Conservation (phyloP, 805 yeast genomes). For the Dipodascopsis uninucleata region DNA sequence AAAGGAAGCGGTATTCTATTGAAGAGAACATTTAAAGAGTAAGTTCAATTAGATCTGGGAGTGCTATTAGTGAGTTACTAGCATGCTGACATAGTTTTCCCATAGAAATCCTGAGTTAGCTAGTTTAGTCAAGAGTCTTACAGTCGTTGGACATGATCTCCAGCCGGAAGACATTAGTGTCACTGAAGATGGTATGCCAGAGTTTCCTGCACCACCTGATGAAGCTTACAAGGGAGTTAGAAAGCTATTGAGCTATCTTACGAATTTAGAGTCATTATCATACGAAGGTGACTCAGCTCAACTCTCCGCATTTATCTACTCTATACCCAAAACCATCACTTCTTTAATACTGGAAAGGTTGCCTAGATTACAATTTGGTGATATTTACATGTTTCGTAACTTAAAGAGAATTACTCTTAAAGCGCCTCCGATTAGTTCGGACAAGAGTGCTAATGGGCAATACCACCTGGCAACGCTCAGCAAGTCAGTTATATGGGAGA, state of each 20-base stretch:
- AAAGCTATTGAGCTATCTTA: constrained; percentile 14
- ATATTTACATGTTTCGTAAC: constrained; percentile 16
- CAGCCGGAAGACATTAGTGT: constrained; percentile 11
- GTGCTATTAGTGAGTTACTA: too few species aligned
- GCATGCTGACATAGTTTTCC: not conserved
- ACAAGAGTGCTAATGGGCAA: not conserved
- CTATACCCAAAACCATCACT: constrained; percentile 11
- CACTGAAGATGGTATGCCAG: constrained; percentile 20
- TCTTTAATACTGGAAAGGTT: constrained; percentile 15
- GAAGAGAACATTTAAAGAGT: constrained; percentile 25
- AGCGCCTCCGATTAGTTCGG: constrained; percentile 3
- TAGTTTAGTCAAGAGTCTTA: constrained; percentile 5
- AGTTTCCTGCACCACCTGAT: constrained; percentile 15
- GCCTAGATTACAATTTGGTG: constrained; percentile 23
- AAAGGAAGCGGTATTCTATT: constrained; percentile 25
- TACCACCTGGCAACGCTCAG: constrained; percentile 4
- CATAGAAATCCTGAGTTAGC: constrained; percentile 15
- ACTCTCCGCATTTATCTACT: constrained; percentile 16
- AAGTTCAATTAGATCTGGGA: not conserved
- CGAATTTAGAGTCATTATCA: constrained; percentile 14
- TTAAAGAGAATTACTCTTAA: constrained; percentile 20
- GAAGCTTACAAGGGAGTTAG: constrained; percentile 20
- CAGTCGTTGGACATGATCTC: constrained; percentile 20
- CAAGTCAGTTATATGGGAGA: constrained; percentile 24
- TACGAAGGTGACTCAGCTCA: constrained; percentile 26